Conservation (phyloP, 73 alveolate species). For the Loxodes magnus region DNA sequence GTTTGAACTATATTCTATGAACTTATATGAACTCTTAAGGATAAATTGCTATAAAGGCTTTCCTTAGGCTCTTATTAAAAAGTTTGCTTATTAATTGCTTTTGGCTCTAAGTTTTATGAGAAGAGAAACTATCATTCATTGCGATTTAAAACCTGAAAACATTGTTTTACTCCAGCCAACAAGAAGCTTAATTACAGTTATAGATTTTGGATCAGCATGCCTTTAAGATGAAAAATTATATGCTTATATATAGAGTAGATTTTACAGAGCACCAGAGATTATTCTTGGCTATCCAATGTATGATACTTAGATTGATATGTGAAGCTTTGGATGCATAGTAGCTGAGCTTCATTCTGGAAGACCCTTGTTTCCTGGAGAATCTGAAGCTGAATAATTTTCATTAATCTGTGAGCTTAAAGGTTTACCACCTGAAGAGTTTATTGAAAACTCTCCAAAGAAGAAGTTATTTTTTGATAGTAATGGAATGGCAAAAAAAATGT, state of each 20-base stretch:
- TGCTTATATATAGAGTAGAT: conserved; percentile 82
- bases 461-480: conserved; percentile 20
- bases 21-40: conserved; percentile 56
- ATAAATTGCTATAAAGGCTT: conserved; percentile 54
- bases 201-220: conserved; percentile 78
- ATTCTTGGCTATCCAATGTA: conserved; percentile 85
- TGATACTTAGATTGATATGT: conserved; percentile 82
- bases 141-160: conserved; percentile 85
- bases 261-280: conserved; percentile 94
- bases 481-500: conserved; percentile 4
- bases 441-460: conserved; percentile 43
- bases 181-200: conserved; percentile 48
- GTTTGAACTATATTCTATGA: conserved; percentile 56
- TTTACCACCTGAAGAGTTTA: conserved; percentile 54
- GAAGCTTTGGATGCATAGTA: conserved; percentile 92
- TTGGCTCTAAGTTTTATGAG: conserved; percentile 33
- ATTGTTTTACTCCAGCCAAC: conserved; percentile 34
- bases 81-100: conserved; percentile 50
- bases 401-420: conserved; percentile 64
- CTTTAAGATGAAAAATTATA: conserved; percentile 46
- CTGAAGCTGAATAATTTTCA: conserved; percentile 61
- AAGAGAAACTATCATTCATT: conserved; percentile 53
- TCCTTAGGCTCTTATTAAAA: conserved; percentile 41
- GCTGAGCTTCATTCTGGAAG: conserved; percentile 77
- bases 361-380: conserved; percentile 85